phyloP scores from a whole-genome alignment of 2,329 filamentous ascomycete species.

The Exophiala sideris region DNA sequence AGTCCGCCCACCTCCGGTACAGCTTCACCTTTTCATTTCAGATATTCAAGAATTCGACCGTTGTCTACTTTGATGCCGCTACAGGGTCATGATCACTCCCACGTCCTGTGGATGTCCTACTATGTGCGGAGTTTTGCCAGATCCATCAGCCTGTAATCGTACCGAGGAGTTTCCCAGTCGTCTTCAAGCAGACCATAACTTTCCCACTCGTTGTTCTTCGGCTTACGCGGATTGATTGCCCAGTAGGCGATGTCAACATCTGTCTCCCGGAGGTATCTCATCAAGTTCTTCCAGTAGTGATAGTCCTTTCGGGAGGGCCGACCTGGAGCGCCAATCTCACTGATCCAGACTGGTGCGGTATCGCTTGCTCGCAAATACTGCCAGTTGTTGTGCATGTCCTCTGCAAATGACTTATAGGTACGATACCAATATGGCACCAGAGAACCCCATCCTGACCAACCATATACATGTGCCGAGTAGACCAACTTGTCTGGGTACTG shows the following conservation, averaged over 20 bases:
- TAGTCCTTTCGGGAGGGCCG: slow-evolving; percentile 54
- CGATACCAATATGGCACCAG: slow-evolving; percentile 59
- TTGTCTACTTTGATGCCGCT: too few relatives aligned
- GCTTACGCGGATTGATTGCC: slow-evolving; percentile 66
- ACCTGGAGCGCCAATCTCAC: slow-evolving; percentile 61
- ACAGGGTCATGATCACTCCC: not conserved
- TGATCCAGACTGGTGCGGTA: slow-evolving; percentile 64
- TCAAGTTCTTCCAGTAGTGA: slow-evolving; percentile 64
- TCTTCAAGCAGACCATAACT: slow-evolving; percentile 61
- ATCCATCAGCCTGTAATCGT: slow-evolving; percentile 62
- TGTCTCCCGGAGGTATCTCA: slow-evolving; percentile 55
- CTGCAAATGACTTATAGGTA: slow-evolving; percentile 59
- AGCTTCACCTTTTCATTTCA: too few relatives aligned
- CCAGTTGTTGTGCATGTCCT: slow-evolving; percentile 64
- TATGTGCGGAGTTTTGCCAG: slow-evolving; percentile 36
- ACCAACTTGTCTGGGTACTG: slow-evolving; percentile 56
- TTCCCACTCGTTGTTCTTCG: slow-evolving; percentile 55
- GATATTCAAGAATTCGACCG: too few relatives aligned
- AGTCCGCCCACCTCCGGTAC: too few relatives aligned
- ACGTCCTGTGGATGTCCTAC: too few relatives aligned
- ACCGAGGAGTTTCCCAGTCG: slow-evolving; percentile 61
- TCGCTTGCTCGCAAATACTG: slow-evolving; percentile 58
- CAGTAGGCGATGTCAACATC: slow-evolving; percentile 68
- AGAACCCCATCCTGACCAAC: slow-evolving; percentile 68
- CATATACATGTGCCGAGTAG: slow-evolving; percentile 67